Evolutionary conservation across 768 basidiomycete species (phyloP), one percentile per base, ranked within the genome.

Genomic region (Paxillus involutus): DNA sequence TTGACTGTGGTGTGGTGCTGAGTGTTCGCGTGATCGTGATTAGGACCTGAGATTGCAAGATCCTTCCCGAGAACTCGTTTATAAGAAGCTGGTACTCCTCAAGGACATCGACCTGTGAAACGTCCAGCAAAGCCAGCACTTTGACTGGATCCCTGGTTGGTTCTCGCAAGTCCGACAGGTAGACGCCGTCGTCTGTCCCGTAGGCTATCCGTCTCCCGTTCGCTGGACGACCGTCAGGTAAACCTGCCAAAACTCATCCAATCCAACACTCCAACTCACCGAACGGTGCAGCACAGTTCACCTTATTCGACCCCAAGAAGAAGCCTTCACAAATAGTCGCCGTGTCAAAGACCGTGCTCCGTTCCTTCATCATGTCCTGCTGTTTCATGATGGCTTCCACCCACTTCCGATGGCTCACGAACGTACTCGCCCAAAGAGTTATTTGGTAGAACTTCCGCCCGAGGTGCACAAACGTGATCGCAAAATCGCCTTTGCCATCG

Each of bases 161-260:
- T 49, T 91, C 89, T 43, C 84, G 80, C 29, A 97, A 75, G 68
- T 98, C 92, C 26, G 93, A 93, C 56, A 98, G 80, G 68, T 98
- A 99, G 24, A 99, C 89, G 24, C 97, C 97, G 59, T 98, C 94
- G 63, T 95, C 91, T 4, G 96, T 96, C n/a, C 96, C 97, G 71
- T 95, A 98, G 9, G 91, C 94, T 61, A 97, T 85, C 52, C 86
- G 81, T 62, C 88, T 77, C 12, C 94, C 96, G 52, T 82, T 82
- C 64, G 81, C 95, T 97, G 68, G 35, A 47, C 51, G 10, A 58
- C 35, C 26, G 16, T 58, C 48, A 62, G 10, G 51, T 30, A 44
- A 3, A 17, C 14, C 24, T 49, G 7, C n/a, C 24, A 17, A 0
- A 17, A 7, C 39, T 41, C 33, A 19, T 21, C 32, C 11, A 13